Evolutionary conservation across 2,329 filamentous ascomycete species (phyloP).

Genomic region (Apiospora malaysiana): DNA sequence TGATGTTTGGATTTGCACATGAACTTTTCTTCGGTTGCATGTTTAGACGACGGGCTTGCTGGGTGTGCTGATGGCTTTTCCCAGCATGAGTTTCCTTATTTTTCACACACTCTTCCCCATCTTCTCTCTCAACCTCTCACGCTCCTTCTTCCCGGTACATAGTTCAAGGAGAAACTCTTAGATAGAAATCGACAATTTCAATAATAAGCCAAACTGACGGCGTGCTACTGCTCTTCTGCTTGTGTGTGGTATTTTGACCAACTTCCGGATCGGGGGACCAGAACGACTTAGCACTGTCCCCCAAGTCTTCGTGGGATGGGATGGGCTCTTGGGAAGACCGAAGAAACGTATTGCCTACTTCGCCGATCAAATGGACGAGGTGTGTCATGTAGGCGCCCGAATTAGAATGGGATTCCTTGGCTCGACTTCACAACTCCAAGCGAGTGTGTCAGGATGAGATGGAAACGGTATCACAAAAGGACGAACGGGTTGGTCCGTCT

Average conservation of each 20-base stretch:
- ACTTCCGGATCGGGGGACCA: background rate
- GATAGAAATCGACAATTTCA: constrained; percentile 19
- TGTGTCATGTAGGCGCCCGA: too few relatives aligned
- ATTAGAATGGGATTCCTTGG: too few relatives aligned
- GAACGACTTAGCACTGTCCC: too few relatives aligned
- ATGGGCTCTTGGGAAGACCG: too few relatives aligned
- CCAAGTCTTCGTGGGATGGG: too few relatives aligned
- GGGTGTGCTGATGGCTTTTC: background rate
- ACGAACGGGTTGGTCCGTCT: too few relatives aligned
- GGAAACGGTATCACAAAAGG: too few relatives aligned
- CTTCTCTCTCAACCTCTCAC: background rate
- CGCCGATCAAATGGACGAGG: too few relatives aligned
- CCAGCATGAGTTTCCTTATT: background rate
- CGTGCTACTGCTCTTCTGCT: background rate
- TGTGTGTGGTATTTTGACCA: background rate
- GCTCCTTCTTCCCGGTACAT: background rate
- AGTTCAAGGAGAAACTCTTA: constrained; percentile 5
- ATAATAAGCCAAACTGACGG: constrained; percentile 1
- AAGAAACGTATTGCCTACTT: too few relatives aligned
- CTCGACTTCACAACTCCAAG: too few relatives aligned
- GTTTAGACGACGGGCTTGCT: background rate
- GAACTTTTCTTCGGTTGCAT: background rate
- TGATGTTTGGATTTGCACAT: background rate
- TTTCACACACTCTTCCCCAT: background rate
- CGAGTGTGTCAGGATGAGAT: too few relatives aligned